Base-by-base conservation (phyloP, 805 yeast genomes). In the Candida anglica region DNA sequence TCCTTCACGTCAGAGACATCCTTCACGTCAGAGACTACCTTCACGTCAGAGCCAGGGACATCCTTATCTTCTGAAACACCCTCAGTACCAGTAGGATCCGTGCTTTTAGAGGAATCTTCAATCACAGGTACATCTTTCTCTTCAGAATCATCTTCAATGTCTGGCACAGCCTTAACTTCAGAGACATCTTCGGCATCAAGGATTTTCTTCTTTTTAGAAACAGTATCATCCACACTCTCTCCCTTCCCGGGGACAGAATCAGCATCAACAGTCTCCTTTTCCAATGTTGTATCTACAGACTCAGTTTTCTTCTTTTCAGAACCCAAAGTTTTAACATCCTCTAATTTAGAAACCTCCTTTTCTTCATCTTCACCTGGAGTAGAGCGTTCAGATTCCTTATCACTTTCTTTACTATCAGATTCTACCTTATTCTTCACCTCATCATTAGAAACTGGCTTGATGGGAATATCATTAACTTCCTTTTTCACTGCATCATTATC, bases 271-370 rank as follows among this genome's bases (percentile, higher is more conserved):
- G 25, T 25, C 37, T 35, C 38, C 26, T 41, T 28, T 34, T 29
- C 37, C 15, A 27, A 34, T 37, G 36, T 39, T 30, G 32, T 37
- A 22, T 43, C 41, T n/a, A n/a, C n/a, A n/a, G n/a, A n/a, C n/a
- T n/a, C n/a, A n/a, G n/a, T 16, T 37, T n/a, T n/a, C 38, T 31
- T 41, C 30, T 15, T 17, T 38, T 23, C 28, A 27, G 26, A 20
- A 28, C 9, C 36, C 40, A 19, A 33, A 30, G 28, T 20, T 6
- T 25, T 25, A 10, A 24, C 31, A 7, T 33, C 19, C 16, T 27
- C 34, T 21, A 27, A 33, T 27, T 35, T 30, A 21, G 20, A 29
- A 25, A 37, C 36, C 14, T 29, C 34, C 25, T 35, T 39, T 28
- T 37, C 38, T 22, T 36, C 40, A 17, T 28, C 31, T 8, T 17